Evolutionary conservation across 2,329 filamentous ascomycete genomes (phyloP), one percentile per base, ranked within the genome.

Genomic region (Ramichloridium luteum): DNA sequence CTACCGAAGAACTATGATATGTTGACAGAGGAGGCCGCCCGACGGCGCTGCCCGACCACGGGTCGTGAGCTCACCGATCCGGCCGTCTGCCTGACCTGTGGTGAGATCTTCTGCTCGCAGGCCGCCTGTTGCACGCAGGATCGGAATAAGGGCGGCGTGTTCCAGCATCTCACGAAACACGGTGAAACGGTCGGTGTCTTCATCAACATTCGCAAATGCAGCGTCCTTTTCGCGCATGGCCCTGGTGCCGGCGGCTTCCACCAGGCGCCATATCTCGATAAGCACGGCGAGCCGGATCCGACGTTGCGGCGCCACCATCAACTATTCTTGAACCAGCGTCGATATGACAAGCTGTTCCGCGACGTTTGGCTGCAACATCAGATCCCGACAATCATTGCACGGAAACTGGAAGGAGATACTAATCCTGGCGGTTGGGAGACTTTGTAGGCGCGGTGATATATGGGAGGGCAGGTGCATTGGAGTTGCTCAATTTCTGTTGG

Each of bases 361-460:
- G 82, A 78, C 45, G 75, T 86, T 26, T 94, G 92, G 78, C 65
- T 96, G 37, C 73, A 76, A 30, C 85, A 94, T 48, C 78, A 80
- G 4, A 74, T 98, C 16, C 86, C 86, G 20, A 92, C 81, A 44
- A 76, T 84, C 28, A 93, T 98, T 53, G 82, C 80, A 43, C 70
- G 90, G 44, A 88, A 84, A 58, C 59, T 98, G 44, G 90, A 98
- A 63, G 80, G 83, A 10, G 90, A 98, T 56, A 84, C 94, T 27
- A 98, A 98, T 53, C 94, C 84, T 48, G 90, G 90, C 1, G 90
- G 90, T 0, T 98, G 90, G 90, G 90, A 98, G 62, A 94, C 64
- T 18, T 45, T 68, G 42, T 68, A n/a, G n/a, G n/a, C n/a, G n/a
- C n/a, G n/a, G n/a, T n/a, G n/a, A n/a, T n/a, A n/a, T n/a, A n/a